A percentile compares a stretch with the other conserved stretches of the same genome.
Conservation (phyloP, 1,284 basidiomycete species). For the Coniferiporia sulphurascens region DNA sequence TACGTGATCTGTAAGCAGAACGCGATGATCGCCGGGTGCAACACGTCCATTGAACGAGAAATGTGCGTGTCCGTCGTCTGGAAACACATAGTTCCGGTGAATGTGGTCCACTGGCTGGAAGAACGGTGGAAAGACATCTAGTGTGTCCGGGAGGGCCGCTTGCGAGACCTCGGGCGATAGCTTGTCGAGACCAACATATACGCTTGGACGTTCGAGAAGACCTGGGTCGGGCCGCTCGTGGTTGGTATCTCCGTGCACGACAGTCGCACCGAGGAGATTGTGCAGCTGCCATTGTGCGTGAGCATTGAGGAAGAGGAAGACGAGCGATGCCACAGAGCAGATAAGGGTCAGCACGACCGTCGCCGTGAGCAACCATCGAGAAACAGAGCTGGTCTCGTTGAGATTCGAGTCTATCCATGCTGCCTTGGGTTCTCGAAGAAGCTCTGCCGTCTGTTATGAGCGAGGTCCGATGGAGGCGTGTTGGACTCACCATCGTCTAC, state of each 20-base stretch:
- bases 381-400: neutral
- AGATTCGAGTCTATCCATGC: neutral
- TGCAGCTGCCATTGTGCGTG: conserved; percentile 11
- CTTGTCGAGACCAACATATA: conserved; percentile 17
- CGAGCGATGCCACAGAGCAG: conserved; percentile 6
- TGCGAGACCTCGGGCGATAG: conserved; percentile 13
- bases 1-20: conserved; percentile 16
- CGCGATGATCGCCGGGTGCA: conserved; percentile 16
- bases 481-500: neutral
- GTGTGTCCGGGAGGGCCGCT: conserved; percentile 11
- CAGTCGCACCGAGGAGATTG: conserved; percentile 7
- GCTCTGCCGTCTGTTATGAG: neutral
- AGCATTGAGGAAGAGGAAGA: conserved; percentile 8
- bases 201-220: conserved; percentile 11
- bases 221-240: conserved; percentile 12
- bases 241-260: neutral
- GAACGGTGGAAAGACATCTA: conserved; percentile 16
- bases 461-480: neutral
- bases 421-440: conserved; percentile 4
- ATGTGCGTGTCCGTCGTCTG: conserved; percentile 13
- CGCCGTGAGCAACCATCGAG: neutral
- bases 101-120: conserved; percentile 17
- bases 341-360: neutral
- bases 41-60: conserved; percentile 18
- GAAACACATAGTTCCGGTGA: conserved; percentile 13